Percentiles rank a stretch among this genome's conserved stretches.
Conservation (phyloP, 176 grass and related monocot species). For the Triticum monococcum region DNA sequence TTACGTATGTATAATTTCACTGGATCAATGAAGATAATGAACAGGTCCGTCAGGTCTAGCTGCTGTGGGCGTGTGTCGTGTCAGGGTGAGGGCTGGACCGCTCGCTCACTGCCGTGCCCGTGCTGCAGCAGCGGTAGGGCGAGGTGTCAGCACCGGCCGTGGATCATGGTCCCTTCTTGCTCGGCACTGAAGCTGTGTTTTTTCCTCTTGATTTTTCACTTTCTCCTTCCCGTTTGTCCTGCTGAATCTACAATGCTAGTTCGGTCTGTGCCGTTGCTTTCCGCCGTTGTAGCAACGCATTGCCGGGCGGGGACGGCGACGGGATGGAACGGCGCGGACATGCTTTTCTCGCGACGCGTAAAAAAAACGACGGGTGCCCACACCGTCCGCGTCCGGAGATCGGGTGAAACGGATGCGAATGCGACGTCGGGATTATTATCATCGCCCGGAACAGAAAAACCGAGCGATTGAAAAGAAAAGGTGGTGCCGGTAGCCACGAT, state of each 20-base stretch:
- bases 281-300: neutral
- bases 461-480: too few relatives aligned
- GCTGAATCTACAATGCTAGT: neutral
- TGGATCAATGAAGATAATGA: constrained; percentile 24
- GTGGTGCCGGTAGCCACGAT: too few relatives aligned
- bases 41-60: neutral
- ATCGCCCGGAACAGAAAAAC: neutral
- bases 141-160: constrained; percentile 25
- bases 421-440: constrained; percentile 10
- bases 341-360: constrained; percentile 12
- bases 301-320: neutral
- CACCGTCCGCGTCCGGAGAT: constrained; percentile 13
- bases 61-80: neutral
- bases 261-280: neutral
- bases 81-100: neutral
- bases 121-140: neutral
- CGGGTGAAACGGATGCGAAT: neutral
- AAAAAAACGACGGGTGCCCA: neutral
- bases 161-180: constrained; percentile 7
- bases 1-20: constrained; percentile 26
- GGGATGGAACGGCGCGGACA: neutral
- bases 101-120: neutral
- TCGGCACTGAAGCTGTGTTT: too few relatives aligned
- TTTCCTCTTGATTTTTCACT: too few relatives aligned
- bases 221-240: neutral